A percentile compares a stretch with the other conserved stretches of the same genome.
Conservation (phyloP, 1,284 basidiomycete species). For the Trametes hirsuta region DNA sequence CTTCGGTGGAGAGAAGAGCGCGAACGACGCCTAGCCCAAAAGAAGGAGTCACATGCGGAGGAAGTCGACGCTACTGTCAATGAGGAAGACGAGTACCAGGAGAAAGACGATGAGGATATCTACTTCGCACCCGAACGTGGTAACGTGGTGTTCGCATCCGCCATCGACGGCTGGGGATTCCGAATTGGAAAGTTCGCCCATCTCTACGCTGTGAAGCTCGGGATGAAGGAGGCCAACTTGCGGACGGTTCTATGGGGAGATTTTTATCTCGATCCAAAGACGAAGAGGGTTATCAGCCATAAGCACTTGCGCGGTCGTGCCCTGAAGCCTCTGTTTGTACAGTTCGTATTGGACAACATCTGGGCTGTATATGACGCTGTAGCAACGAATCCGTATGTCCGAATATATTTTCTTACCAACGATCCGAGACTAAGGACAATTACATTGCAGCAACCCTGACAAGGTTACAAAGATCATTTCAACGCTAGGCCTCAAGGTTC, state of each 20-base stretch:
- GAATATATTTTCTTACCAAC: constrained; percentile 9
- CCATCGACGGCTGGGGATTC: constrained; percentile 98
- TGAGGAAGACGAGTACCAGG: constrained; percentile 74
- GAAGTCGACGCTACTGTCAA: constrained; percentile 63
- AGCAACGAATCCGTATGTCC: constrained; percentile 80
- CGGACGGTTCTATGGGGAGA: constrained; percentile 96
- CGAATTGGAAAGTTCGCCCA: constrained; percentile 93
- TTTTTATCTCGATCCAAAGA: constrained; percentile 96
- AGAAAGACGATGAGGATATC: constrained; percentile 96
- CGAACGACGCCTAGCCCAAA: constrained; percentile 77
- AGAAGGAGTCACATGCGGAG: constrained; percentile 71
- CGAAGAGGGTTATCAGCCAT: constrained; percentile 89
- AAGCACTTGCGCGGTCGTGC: constrained; percentile 87
- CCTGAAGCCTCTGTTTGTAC: constrained; percentile 97
- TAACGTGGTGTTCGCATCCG: constrained; percentile 96
- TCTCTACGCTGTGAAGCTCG: constrained; percentile 90
- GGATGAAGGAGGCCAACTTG: constrained; percentile 88
- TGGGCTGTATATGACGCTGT: constrained; percentile 97
- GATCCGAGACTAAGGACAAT: background rate
- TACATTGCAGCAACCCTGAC: constrained; percentile 71
- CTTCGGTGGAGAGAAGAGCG: constrained; percentile 91
- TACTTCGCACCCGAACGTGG: constrained; percentile 97
- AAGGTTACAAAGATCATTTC: constrained; percentile 90
- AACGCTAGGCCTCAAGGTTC: constrained; percentile 83
- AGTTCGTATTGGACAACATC: constrained; percentile 96